Evolutionary conservation across 1,139 yeast genomes (phyloP).

Genomic region (Yamadazyma diddensiae): DNA sequence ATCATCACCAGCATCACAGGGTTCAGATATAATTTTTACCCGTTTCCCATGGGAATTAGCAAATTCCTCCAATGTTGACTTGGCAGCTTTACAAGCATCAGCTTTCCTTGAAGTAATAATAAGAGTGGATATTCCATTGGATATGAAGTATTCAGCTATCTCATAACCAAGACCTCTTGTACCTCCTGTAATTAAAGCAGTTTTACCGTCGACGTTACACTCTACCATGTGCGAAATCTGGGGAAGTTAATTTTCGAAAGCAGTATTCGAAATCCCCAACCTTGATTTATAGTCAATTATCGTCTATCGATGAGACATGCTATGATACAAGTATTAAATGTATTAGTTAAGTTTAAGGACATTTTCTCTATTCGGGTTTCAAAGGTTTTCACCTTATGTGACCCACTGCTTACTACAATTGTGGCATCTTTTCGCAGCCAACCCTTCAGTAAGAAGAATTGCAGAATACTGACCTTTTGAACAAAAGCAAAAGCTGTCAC

Average conservation of each 20-base stretch:
- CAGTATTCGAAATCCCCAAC: too few relatives aligned
- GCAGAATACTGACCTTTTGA: too few relatives aligned
- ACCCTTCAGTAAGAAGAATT: too few relatives aligned
- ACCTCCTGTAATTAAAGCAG: conserved; percentile 73
- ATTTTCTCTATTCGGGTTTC: too few relatives aligned
- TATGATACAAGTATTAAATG: background rate
- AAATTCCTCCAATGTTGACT: conserved; percentile 43
- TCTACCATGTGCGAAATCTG: conserved; percentile 29
- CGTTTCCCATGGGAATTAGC: conserved; percentile 36
- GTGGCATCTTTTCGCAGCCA: too few relatives aligned
- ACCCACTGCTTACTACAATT: too few relatives aligned
- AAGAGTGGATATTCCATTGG: conserved; percentile 60
- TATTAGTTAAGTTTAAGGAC: too few relatives aligned
- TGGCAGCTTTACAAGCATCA: conserved; percentile 61
- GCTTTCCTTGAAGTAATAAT: conserved; percentile 66
- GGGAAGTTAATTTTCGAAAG: too few relatives aligned
- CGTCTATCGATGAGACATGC: background rate
- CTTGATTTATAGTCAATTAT: background rate
- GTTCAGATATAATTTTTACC: conserved; percentile 50
- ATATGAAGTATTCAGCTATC: conserved; percentile 64
- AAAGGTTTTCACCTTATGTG: too few relatives aligned
- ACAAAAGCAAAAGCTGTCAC: too few relatives aligned
- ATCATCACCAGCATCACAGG: conserved; percentile 57
- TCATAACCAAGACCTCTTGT: conserved; percentile 70
- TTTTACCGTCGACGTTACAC: conserved; percentile 55